Percentiles rank a stretch among this genome's conserved stretches.
These are phyloP conservation scores for Linnemannia zychae DNA, from an alignment of 192 early-diverging fungal genomes.

Conservation along the genomic window DNA sequence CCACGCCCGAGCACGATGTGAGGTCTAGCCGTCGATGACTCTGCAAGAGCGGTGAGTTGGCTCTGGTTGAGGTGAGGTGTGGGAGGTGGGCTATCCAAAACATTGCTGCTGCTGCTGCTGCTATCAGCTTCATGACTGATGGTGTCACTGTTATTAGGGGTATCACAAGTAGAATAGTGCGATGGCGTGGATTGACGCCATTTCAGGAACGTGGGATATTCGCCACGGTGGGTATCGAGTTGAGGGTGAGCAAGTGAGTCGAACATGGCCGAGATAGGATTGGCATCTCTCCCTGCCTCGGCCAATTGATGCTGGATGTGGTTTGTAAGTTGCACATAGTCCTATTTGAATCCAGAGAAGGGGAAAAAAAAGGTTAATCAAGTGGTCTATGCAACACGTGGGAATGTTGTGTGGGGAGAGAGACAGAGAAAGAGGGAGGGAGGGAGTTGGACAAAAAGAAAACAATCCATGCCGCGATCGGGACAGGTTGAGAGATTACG, in stretches of 20 bases:
- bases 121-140: too few relatives aligned
- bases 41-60: neutral
- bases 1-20: constrained; percentile 50
- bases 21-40: constrained; percentile 17
- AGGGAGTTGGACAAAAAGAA: neutral
- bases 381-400: neutral
- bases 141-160: neutral
- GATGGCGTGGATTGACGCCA: constrained; percentile 28
- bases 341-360: constrained; percentile 7
- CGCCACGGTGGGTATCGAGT: constrained; percentile 51
- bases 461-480: neutral
- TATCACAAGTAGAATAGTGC: neutral
- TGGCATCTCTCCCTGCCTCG: constrained; percentile 52
- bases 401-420: neutral
- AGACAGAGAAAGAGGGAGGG: neutral
- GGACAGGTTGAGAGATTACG: neutral
- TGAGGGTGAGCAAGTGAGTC: constrained; percentile 46
- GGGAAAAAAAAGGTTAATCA: too few relatives aligned
- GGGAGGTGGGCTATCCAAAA: constrained; percentile 5
- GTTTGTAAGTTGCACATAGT: constrained; percentile 44
- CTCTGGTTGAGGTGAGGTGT: neutral
- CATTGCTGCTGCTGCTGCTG: neutral
- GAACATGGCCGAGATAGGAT: constrained; percentile 56
- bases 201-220: constrained; percentile 44
- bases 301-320: constrained; percentile 55